phyloP scores from a whole-genome alignment of 768 basidiomycete genomes.

The Boletus insuetus region DNA sequence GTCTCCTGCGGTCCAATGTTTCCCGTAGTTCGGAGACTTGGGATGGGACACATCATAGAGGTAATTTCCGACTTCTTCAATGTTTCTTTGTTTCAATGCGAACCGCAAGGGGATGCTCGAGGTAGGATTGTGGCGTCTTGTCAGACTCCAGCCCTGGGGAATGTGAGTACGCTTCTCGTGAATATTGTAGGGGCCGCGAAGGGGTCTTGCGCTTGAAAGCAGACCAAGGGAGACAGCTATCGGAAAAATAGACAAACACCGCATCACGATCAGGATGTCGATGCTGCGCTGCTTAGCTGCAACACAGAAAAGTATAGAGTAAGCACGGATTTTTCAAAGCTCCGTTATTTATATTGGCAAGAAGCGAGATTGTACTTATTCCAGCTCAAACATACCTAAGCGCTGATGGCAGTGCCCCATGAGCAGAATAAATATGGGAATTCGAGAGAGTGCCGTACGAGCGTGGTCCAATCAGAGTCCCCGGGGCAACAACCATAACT shows the following conservation, averaged over 20 bases:
- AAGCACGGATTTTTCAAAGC: too few species aligned
- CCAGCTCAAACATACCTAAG: too few species aligned
- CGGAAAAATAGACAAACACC: conserved; percentile 1
- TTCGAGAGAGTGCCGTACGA: too few species aligned
- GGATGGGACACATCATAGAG: conserved; percentile 33
- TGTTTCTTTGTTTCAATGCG: conserved; percentile 32
- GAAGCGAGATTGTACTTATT: too few species aligned
- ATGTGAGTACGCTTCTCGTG: conserved; percentile 40
- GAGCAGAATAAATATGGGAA: too few species aligned
- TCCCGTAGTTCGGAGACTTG: conserved; percentile 32
- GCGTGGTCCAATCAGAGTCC: too few species aligned
- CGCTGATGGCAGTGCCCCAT: too few species aligned
- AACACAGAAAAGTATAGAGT: neutral
- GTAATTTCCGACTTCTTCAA: conserved; percentile 23
- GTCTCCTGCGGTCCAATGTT: conserved; percentile 29
- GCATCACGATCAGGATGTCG: conserved; percentile 8
- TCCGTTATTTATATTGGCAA: too few species aligned
- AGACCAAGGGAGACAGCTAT: conserved; percentile 5
- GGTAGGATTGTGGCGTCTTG: conserved; percentile 35
- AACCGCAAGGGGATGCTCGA: conserved; percentile 28
- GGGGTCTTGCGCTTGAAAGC: conserved; percentile 15
- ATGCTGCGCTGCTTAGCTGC: neutral
- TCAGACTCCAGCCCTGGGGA: conserved; percentile 37
- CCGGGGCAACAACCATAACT: too few species aligned
- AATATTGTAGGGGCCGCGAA: conserved; percentile 22